Percentiles rank a stretch among this genome's conserved stretches.
Evolutionary conservation across 176 grass and related monocot genomes (phyloP).

Genomic region (Triticum turgidum): DNA sequence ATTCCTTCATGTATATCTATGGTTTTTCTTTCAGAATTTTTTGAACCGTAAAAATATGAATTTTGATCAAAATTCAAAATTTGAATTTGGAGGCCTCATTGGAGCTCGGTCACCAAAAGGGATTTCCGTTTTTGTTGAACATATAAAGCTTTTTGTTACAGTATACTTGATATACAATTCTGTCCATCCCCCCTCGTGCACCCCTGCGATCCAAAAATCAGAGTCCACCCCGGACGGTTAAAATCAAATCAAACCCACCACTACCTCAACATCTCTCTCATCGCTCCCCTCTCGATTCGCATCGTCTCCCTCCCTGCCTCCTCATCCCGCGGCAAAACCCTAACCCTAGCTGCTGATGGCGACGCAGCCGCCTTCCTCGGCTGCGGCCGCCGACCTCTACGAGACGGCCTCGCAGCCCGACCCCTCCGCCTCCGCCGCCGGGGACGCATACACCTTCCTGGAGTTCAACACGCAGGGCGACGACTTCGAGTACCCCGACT

Average conservation of each 20-base stretch:
- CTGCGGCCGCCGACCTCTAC: conserved; percentile 71
- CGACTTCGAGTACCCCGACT: conserved; percentile 86
- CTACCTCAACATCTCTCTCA: background rate
- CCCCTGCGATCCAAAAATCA: background rate
- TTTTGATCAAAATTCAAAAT: no score
- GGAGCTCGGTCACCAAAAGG: no score
- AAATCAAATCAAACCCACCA: conserved; percentile 24
- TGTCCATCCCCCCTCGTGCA: background rate
- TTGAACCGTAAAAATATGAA: no score
- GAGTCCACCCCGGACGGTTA: background rate
- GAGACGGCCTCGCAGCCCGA: conserved; percentile 99
- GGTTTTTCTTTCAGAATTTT: no score
- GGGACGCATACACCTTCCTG: conserved; percentile 92
- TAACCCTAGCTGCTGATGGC: conserved; percentile 62
- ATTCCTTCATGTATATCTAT: no score
- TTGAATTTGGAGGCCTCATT: no score
- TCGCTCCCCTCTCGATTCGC: conserved; percentile 26
- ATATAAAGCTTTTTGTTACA: no score
- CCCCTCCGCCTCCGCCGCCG: conserved; percentile 48
- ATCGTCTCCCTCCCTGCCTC: conserved; percentile 10
- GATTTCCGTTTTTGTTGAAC: no score
- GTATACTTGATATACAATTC: no score
- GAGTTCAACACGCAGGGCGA: conserved; percentile 99
- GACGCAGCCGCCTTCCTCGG: conserved; percentile 45
- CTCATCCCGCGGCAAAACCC: conserved; percentile 47